Evolutionary conservation across 768 basidiomycete species (phyloP).

Genomic region (Auriculariales sp.): DNA sequence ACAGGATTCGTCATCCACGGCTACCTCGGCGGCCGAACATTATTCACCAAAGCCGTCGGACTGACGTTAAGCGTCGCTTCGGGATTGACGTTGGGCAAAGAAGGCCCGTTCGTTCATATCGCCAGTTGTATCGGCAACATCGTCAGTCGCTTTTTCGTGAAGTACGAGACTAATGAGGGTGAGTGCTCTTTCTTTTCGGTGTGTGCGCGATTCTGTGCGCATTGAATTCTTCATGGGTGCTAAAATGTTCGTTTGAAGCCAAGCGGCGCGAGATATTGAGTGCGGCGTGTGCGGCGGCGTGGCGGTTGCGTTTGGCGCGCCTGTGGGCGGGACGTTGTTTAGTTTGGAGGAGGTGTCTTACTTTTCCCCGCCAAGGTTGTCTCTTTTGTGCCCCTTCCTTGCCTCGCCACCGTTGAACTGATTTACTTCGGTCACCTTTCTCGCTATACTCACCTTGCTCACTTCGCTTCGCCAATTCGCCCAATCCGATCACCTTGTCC

Average conservation of each 20-base stretch:
- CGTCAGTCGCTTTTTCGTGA: constrained; percentile 65
- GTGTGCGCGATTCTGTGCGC: too few species aligned
- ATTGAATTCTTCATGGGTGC: neutral
- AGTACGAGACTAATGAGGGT: constrained; percentile 97
- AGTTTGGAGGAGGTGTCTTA: constrained; percentile 93
- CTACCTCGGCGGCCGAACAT: constrained; percentile 78
- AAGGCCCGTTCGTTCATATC: constrained; percentile 81
- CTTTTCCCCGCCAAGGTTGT: constrained; percentile 88
- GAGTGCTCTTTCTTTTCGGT: constrained; percentile 9
- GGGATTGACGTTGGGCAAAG: constrained; percentile 70
- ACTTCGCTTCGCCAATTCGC: too few species aligned
- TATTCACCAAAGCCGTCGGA: constrained; percentile 84
- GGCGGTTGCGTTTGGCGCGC: constrained; percentile 93
- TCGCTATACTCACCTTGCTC: too few species aligned
- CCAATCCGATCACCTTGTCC: too few species aligned
- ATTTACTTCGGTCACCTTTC: constrained; percentile 4
- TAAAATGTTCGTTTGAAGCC: constrained; percentile 24
- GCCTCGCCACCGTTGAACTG: neutral
- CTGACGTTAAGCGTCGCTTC: constrained; percentile 84
- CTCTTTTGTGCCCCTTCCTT: neutral
- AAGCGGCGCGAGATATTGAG: constrained; percentile 91
- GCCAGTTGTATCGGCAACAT: constrained; percentile 90
- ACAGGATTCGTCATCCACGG: constrained; percentile 92
- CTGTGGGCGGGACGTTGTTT: constrained; percentile 86
- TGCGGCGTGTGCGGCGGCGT: constrained; percentile 97